phyloP scores from a whole-genome alignment of 2,329 filamentous ascomycete species.

The Sclerotinia sclerotiorum region DNA sequence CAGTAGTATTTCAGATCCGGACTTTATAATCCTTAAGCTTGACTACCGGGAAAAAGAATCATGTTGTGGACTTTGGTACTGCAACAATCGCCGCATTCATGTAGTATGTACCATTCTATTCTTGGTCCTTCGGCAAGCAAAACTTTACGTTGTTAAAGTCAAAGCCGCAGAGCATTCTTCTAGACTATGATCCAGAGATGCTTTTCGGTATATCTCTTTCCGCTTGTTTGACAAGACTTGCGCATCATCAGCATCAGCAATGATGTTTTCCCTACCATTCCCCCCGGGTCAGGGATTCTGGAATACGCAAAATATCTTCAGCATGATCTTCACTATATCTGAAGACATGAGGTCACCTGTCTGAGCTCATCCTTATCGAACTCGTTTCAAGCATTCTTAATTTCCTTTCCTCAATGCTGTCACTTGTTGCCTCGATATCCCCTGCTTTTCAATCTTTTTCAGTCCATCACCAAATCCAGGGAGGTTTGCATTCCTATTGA shows the following conservation, averaged over 20 bases:
- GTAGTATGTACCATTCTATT: neutral
- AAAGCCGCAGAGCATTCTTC: slow-evolving; percentile 2
- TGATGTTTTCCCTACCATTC: neutral
- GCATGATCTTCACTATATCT: slow-evolving; percentile 20
- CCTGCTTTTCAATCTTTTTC: neutral
- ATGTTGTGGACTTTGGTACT: neutral
- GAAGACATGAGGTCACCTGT: slow-evolving; percentile 21
- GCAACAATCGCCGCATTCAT: neutral
- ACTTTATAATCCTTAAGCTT: neutral
- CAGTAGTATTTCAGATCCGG: neutral
- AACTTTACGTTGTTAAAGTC: neutral
- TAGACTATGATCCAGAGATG: neutral
- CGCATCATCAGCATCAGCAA: neutral
- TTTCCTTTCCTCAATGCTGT: slow-evolving; percentile 20
- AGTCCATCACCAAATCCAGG: neutral
- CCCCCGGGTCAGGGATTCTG: neutral
- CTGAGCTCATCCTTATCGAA: slow-evolving; percentile 16
- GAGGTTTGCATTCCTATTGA: neutral
- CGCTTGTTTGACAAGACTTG: neutral
- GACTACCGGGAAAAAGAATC: slow-evolving; percentile 8
- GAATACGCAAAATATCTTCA: slow-evolving; percentile 11
- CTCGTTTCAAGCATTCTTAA: slow-evolving; percentile 17
- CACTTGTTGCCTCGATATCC: neutral
- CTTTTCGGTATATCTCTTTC: slow-evolving; percentile 10
- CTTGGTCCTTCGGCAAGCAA: neutral